phyloP scores from a whole-genome alignment of 1,284 basidiomycete species.

The Cutaneotrichosporon mucoides region DNA sequence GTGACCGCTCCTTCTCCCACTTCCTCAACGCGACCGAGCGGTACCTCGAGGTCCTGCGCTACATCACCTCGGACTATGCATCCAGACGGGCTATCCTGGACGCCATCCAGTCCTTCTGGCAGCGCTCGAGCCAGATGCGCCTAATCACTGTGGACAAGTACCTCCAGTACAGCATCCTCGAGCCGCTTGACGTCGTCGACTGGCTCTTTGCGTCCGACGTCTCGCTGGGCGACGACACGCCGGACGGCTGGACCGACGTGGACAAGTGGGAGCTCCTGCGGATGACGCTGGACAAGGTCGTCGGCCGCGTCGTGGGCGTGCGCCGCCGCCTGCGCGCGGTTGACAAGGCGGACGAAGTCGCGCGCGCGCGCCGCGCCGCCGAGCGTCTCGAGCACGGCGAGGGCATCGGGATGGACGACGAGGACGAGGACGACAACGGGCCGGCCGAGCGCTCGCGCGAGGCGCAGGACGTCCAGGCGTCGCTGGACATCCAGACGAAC shows the following conservation, averaged over 20 bases:
- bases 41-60: conserved; percentile 83
- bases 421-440: conserved; percentile 18
- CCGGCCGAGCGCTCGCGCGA: conserved; percentile 35
- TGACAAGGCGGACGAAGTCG: conserved; percentile 81
- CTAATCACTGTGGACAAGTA: conserved; percentile 93
- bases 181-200: conserved; percentile 82
- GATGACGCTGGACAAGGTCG: conserved; percentile 75
- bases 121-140: conserved; percentile 73
- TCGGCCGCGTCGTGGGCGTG: conserved; percentile 73
- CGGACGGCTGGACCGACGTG: conserved; percentile 54
- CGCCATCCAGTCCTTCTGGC: conserved; percentile 73
- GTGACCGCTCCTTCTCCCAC: conserved; percentile 94
- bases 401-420: conserved; percentile 34
- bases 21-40: conserved; percentile 96
- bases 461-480: conserved; percentile 38
- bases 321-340: conserved; percentile 65
- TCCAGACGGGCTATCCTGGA: conserved; percentile 60
- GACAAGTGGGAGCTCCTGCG: conserved; percentile 78
- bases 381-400: conserved; percentile 41
- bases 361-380: conserved; percentile 63
- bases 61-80: conserved; percentile 58
- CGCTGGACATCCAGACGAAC: conserved; percentile 35
- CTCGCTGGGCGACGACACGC: conserved; percentile 45
- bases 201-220: conserved; percentile 65
- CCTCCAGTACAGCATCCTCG: conserved; percentile 96